phyloP scores from a whole-genome alignment of 208 protist genomes.

The Acanthamoeba sp. region DNA sequence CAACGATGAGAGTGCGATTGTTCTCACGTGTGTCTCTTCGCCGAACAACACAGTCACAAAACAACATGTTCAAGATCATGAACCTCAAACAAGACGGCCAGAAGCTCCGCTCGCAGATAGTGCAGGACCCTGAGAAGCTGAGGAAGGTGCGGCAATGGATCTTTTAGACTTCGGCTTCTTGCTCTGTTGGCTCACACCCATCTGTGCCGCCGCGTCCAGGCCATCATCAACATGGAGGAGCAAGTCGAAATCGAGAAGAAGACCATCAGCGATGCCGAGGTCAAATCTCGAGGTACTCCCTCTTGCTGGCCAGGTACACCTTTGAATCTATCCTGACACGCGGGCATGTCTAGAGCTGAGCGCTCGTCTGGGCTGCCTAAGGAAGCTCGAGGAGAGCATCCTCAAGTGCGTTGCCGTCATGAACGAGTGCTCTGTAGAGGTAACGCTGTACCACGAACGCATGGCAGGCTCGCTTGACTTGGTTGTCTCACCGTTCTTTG shows the following conservation, averaged over 20 bases:
- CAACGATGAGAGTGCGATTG: too few relatives aligned
- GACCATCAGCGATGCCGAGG: slow-evolving; percentile 10
- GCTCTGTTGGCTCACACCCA: neutral
- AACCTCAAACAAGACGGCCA: slow-evolving; percentile 44
- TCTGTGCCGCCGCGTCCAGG: too few relatives aligned
- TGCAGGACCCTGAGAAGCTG: slow-evolving; percentile 42
- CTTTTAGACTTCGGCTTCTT: too few relatives aligned
- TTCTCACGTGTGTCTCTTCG: too few relatives aligned
- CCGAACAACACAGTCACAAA: neutral
- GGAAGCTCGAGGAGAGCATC: slow-evolving; percentile 33
- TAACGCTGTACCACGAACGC: neutral
- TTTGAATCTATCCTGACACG: too few relatives aligned
- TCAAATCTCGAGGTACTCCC: neutral
- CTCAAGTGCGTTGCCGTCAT: slow-evolving; percentile 17
- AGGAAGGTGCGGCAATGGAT: neutral
- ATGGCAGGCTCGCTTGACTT: neutral
- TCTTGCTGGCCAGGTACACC: neutral
- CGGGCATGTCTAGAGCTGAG: slow-evolving; percentile 1
- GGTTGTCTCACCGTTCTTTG: too few relatives aligned
- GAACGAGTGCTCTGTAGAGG: slow-evolving; percentile 34
- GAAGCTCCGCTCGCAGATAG: slow-evolving; percentile 30
- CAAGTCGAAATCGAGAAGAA: slow-evolving; percentile 10
- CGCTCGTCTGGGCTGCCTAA: neutral
- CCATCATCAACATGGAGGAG: slow-evolving; percentile 29
- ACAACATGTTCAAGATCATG: slow-evolving; percentile 54